Percentiles rank a stretch among this genome's conserved stretches.
These are phyloP conservation scores for Castanospermum australe DNA, from an alignment of 306 rosid species.

Conservation along the genomic window DNA sequence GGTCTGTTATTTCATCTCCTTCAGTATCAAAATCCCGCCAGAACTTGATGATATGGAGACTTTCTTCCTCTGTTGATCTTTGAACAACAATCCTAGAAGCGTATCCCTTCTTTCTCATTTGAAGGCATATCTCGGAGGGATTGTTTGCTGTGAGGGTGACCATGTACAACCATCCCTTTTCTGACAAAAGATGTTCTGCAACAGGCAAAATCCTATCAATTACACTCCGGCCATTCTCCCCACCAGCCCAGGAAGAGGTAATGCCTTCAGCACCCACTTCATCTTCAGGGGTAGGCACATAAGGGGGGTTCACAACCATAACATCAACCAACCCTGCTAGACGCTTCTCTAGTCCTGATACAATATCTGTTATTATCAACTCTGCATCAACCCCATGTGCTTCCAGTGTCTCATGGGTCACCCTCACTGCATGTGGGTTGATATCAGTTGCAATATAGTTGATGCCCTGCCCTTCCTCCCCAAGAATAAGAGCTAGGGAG, in stretches of 20 bases:
- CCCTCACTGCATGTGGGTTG: conserved; percentile 71
- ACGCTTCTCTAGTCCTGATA: conserved; percentile 77
- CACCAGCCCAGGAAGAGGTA: conserved; percentile 92
- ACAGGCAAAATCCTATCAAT: conserved; percentile 77
- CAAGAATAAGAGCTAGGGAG: conserved; percentile 88
- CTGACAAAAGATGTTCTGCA: conserved; percentile 74
- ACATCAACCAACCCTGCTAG: conserved; percentile 80
- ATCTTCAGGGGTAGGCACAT: conserved; percentile 93
- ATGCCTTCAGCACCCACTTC: conserved; percentile 89
- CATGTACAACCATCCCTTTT: conserved; percentile 91
- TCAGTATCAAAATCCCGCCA: conserved; percentile 62
- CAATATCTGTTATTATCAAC: conserved; percentile 70
- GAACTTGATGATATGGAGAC: conserved; percentile 87
- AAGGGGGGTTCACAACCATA: conserved; percentile 93
- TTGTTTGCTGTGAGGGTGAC: conserved; percentile 75
- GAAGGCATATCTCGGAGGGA: conserved; percentile 75
- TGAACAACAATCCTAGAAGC: conserved; percentile 81
- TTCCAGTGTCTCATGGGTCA: conserved; percentile 68
- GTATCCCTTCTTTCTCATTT: conserved; percentile 80
- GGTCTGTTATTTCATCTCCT: conserved; percentile 25
- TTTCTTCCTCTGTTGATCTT: conserved; percentile 91
- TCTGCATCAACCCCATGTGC: conserved; percentile 92
- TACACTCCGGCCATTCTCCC: conserved; percentile 84
- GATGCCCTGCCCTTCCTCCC: conserved; percentile 47
- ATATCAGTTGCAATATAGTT: conserved; percentile 89